Percentiles rank a stretch among this genome's conserved stretches.
phyloP scores from a whole-genome alignment of 768 basidiomycete species.

The Tylopilus rubrobrunneus region DNA sequence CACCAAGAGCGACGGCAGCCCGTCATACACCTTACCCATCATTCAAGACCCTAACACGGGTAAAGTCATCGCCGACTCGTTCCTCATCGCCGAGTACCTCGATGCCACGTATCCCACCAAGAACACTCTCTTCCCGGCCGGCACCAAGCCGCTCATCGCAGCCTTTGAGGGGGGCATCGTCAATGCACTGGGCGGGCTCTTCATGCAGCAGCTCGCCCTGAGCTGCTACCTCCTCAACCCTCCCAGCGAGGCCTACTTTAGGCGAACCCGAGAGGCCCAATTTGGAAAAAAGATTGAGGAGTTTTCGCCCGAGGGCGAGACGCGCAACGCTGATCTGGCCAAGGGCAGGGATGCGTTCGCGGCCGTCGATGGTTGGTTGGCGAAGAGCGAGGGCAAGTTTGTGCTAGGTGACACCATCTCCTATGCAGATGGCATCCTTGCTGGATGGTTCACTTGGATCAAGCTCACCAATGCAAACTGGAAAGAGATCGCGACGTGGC shows the following conservation, averaged over 20 bases:
- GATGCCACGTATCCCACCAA: slow-evolving; percentile 39
- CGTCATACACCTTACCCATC: slow-evolving; percentile 39
- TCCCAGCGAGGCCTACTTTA: slow-evolving; percentile 31
- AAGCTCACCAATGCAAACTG: slow-evolving; percentile 30
- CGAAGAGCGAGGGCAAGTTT: slow-evolving; percentile 28
- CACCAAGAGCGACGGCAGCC: slow-evolving; percentile 28
- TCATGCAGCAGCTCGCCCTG: slow-evolving; percentile 13
- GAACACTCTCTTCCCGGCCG: slow-evolving; percentile 38
- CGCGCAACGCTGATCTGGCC: slow-evolving; percentile 25
- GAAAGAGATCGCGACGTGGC: slow-evolving; percentile 33
- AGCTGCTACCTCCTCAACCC: slow-evolving; percentile 21
- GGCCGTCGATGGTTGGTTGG: slow-evolving; percentile 30
- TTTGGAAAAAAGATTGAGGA: slow-evolving; percentile 36
- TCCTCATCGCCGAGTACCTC: slow-evolving; percentile 44
- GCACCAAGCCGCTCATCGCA: slow-evolving; percentile 36
- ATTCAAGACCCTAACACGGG: slow-evolving; percentile 38
- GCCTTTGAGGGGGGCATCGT: slow-evolving; percentile 32
- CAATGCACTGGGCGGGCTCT: slow-evolving; percentile 8
- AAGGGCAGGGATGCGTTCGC: slow-evolving; percentile 24
- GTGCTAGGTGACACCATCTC: slow-evolving; percentile 32
- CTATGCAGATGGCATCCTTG: slow-evolving; percentile 36
- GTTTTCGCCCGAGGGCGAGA: slow-evolving; percentile 29
- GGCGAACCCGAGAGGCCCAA: slow-evolving; percentile 29
- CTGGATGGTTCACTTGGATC: slow-evolving; percentile 34
- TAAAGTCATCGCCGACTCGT: slow-evolving; percentile 36